Evolutionary conservation across 78 protist species (phyloP), one percentile per base, ranked within the genome.

Genomic region (Polysphondylium violaceum): DNA sequence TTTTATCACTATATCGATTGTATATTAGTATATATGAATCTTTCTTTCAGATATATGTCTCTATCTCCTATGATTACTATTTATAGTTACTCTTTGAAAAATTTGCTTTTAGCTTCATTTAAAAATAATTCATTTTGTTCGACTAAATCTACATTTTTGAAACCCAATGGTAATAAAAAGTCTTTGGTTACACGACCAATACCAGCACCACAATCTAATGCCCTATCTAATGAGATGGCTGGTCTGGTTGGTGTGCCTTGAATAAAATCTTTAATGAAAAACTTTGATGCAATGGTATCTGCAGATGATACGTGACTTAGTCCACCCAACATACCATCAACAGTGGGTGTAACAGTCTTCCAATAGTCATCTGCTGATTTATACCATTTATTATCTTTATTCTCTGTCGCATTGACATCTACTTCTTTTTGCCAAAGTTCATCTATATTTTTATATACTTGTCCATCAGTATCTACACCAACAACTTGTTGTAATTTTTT

Each of bases 201-300:
- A 16, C 98, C 98, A 6, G 97, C 97, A 29, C 97, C 98, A 41
- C 96, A 94, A 55, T 97, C 98, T 19, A 94, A 75, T 19, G 89
- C 95, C 7, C 41, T 17, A 63, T 56, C 17, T 17, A 38, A 4
- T 44, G 29, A 0, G 0, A 51, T 71, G 53, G 64, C 61, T 53
- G 1, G 33, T 74, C 85, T 81, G 21, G 35, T 25, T 53, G 74
- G 43, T 0, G 41, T 55, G 1, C 56, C 44, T 58, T 75, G 56
- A 16, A 74, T 41, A 25, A 94, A 68, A 23, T 43, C 60, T 27
- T 27, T 21, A 27, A 94, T 47, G 36, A 94, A 78, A 1, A 14
- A 2, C n/a, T 67, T 58, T 9, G 69, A 36, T 38, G 74, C 85
- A 16, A 33, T 40, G 8, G 76, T 40, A 40, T 94, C 96, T 0